A percentile compares a stretch with the other conserved stretches of the same genome.
phyloP scores from a whole-genome alignment of 257 asterid species.

The Capsicum chinense region DNA sequence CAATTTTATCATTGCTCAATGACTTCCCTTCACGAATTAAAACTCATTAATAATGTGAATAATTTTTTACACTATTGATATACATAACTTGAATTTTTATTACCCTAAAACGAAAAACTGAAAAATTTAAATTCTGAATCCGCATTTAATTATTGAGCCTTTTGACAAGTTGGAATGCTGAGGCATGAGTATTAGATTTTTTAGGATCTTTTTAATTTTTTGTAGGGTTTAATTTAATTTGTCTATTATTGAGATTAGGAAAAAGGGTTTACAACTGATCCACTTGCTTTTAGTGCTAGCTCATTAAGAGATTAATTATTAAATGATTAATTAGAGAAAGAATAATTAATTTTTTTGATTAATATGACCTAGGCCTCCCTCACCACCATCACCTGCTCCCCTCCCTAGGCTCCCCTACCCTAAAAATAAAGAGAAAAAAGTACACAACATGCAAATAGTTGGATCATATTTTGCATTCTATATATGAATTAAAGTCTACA shows the following conservation, averaged over 20 bases:
- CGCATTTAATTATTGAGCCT: background rate
- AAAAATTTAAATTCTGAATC: background rate
- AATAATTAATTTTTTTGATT: background rate
- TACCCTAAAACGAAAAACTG: too few species aligned
- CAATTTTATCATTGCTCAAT: too few species aligned
- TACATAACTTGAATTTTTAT: too few species aligned
- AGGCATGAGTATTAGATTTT: background rate
- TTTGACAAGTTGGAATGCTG: constrained; percentile 3
- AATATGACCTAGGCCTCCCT: background rate
- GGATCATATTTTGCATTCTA: background rate
- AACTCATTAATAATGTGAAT: too few species aligned
- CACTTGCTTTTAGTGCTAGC: background rate
- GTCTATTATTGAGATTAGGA: background rate
- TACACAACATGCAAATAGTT: background rate
- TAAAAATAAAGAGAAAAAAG: background rate
- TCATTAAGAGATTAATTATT: background rate
- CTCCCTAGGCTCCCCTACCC: background rate
- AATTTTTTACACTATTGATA: too few species aligned
- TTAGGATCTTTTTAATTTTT: background rate
- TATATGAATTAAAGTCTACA: background rate
- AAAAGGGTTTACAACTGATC: background rate
- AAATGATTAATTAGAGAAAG: background rate
- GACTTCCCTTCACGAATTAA: too few species aligned
- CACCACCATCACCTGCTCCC: constrained; percentile 20
- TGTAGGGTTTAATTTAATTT: background rate